Conservation (phyloP, 441 rosid species). For the Populus hybrid region DNA sequence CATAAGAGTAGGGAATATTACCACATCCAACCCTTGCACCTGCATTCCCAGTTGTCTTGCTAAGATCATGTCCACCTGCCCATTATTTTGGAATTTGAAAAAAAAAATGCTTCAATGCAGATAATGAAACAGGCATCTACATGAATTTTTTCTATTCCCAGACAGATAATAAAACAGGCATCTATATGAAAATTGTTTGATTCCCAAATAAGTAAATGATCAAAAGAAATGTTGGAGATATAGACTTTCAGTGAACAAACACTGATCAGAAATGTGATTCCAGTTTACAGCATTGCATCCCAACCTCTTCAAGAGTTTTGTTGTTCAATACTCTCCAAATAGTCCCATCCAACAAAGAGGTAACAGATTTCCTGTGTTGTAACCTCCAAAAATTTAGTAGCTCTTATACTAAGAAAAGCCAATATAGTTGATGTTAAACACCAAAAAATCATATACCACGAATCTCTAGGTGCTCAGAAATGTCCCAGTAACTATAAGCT, state of each 20-base stretch:
- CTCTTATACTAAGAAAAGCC: not conserved
- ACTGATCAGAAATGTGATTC: not conserved
- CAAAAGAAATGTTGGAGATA: not conserved
- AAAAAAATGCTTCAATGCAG: not conserved
- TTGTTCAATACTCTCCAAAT: not conserved
- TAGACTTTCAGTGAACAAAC: not conserved
- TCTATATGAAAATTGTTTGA: not conserved
- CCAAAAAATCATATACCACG: not conserved
- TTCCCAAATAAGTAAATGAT: not conserved
- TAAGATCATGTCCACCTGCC: conserved; percentile 90
- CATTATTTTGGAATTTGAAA: conserved; percentile 12
- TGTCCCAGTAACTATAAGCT: not conserved
- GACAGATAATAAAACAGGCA: not conserved
- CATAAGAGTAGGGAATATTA: conserved; percentile 23
- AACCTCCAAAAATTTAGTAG: not conserved
- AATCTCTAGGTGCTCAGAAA: not conserved
- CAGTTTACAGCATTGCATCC: not conserved
- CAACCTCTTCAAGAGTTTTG: not conserved
- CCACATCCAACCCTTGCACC: conserved; percentile 93
- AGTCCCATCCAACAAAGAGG: not conserved
- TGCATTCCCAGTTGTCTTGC: conserved; percentile 82
- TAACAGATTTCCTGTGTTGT: not conserved
- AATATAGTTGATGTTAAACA: not conserved
- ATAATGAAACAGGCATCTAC: not conserved
- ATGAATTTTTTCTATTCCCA: too few species aligned